Evolutionary conservation across 1,284 basidiomycete genomes (phyloP).

Genomic region (Agroathelia rolfsii): DNA sequence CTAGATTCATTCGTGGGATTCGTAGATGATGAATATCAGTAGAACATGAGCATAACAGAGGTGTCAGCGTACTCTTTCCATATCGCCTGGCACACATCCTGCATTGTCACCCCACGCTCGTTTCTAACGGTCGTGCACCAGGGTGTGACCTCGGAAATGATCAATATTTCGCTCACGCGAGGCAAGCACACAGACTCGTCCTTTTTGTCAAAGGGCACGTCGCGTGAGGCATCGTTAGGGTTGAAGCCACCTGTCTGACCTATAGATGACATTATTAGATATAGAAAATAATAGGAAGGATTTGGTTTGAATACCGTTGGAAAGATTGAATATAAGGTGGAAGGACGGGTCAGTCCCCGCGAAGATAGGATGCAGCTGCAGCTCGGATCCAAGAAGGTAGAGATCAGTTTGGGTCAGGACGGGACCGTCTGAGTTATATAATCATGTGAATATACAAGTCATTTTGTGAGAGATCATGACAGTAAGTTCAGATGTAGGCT

Average conservation of each 20-base stretch:
- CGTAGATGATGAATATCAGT: constrained; percentile 7
- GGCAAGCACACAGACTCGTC: constrained; percentile 74
- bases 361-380: constrained; percentile 66
- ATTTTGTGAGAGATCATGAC: too few species aligned
- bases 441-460: too few species aligned
- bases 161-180: constrained; percentile 59
- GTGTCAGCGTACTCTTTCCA: constrained; percentile 57
- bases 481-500: too few species aligned
- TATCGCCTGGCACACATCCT: constrained; percentile 54
- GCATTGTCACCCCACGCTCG: constrained; percentile 60
- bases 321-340: constrained; percentile 63
- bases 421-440: constrained; percentile 68
- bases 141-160: constrained; percentile 63
- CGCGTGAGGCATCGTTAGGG: constrained; percentile 43
- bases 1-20: constrained; percentile 24
- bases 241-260: constrained; percentile 55
- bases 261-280: constrained; percentile 20
- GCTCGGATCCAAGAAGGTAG: constrained; percentile 55
- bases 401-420: constrained; percentile 66
- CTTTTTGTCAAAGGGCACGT: constrained; percentile 52
- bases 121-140: constrained; percentile 75
- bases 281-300: background rate
- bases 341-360: constrained; percentile 36
- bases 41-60: constrained; percentile 4
- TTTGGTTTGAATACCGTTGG: constrained; percentile 37